Evolutionary conservation across 371 early-diverging fungal species (phyloP).

Genomic region (Mucor saturninus): DNA sequence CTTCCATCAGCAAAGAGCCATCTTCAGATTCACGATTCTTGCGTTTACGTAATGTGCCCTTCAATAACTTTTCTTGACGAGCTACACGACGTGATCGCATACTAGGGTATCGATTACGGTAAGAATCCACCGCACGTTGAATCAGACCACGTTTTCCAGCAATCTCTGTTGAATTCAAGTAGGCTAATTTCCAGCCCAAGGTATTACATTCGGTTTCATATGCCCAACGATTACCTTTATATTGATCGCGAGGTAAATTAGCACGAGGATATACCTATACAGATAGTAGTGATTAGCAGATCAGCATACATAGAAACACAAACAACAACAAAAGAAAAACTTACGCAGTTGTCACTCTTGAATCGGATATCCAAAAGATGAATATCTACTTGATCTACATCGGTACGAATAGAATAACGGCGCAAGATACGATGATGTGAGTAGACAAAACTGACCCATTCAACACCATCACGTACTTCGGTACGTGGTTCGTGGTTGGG

Average conservation of each 20-base stretch:
- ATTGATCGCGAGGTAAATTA: constrained; percentile 64
- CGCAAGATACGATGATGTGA: constrained; percentile 60
- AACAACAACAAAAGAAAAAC: constrained; percentile 2
- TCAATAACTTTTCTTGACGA: constrained; percentile 74
- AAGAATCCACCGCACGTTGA: constrained; percentile 94
- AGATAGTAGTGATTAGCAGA: neutral
- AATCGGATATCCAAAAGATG: constrained; percentile 32
- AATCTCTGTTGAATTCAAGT: constrained; percentile 77
- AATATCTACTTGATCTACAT: constrained; percentile 68
- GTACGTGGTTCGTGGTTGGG: constrained; percentile 34
- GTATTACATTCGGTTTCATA: constrained; percentile 43
- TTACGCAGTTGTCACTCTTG: constrained; percentile 41
- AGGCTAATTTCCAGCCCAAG: constrained; percentile 50
- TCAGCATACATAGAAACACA: too few species aligned
- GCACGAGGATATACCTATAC: constrained; percentile 64
- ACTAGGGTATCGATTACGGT: constrained; percentile 82
- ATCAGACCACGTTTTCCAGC: constrained; percentile 88
- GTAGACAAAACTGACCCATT: constrained; percentile 69
- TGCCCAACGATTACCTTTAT: constrained; percentile 78
- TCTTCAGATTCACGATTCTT: constrained; percentile 34
- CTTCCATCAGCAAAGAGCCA: neutral
- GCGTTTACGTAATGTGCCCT: constrained; percentile 49
- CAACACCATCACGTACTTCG: constrained; percentile 54
- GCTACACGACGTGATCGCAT: constrained; percentile 80
- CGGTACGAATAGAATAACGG: constrained; percentile 76